phyloP scores from a whole-genome alignment of 169 alveolate species.

The Amoebophrya sp. region DNA sequence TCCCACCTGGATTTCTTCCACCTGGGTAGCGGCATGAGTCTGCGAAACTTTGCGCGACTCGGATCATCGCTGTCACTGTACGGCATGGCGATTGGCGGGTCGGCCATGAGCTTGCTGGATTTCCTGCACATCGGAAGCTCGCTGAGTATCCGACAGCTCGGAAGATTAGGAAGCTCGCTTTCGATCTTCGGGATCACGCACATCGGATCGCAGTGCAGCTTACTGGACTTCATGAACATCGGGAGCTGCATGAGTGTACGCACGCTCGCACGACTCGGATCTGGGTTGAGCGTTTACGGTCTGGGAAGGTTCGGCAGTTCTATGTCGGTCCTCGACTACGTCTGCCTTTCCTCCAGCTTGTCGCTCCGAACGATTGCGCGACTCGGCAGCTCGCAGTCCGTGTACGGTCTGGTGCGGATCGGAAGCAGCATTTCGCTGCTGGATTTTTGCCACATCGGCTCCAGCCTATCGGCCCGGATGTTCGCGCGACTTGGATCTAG shows the following conservation, averaged over 20 bases:
- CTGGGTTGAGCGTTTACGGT: not conserved
- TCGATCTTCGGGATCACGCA: not conserved
- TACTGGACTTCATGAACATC: not conserved
- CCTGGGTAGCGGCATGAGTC: not conserved
- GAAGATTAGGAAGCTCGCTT: not conserved
- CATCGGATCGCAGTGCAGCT: not conserved
- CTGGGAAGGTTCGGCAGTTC: conserved; percentile 1
- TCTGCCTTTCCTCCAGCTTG: not conserved
- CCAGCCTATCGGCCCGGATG: conserved; percentile 14
- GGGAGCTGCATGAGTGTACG: not conserved
- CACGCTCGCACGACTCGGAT: not conserved
- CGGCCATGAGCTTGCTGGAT: not conserved
- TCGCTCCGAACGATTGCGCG: not conserved
- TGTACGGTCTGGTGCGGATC: conserved; percentile 7
- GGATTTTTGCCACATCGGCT: conserved; percentile 23
- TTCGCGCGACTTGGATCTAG: conserved; percentile 11
- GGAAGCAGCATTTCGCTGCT: not conserved
- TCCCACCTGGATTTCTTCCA: not conserved
- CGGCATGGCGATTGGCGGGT: not conserved
- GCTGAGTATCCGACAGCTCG: not conserved
- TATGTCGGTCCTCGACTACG: conserved; percentile 25
- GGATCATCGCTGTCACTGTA: conserved; percentile 24
- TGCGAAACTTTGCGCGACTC: conserved; percentile 23
- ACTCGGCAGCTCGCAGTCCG: not conserved
- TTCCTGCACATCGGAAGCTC: not conserved